Conservation (phyloP, 257 asterid genomes). For the Solanum virginianum region DNA sequence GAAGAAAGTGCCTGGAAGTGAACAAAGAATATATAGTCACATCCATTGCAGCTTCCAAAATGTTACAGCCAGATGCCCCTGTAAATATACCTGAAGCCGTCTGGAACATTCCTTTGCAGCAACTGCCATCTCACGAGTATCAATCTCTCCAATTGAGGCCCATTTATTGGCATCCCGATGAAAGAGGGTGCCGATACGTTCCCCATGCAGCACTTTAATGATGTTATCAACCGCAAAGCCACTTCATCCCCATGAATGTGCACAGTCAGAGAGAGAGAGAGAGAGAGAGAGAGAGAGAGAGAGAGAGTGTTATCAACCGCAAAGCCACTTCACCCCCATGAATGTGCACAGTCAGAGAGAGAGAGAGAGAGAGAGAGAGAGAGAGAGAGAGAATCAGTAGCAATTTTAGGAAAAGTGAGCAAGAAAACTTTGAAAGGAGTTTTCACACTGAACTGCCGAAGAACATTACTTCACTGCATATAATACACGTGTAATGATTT, state of each 20-base stretch:
- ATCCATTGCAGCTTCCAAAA: background rate
- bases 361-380: too few relatives aligned
- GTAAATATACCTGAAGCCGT: conserved; percentile 42
- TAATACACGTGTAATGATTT: background rate
- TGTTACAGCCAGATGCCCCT: background rate
- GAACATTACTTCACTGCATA: background rate
- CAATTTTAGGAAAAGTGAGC: background rate
- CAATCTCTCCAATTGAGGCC: conserved; percentile 31
- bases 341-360: too few relatives aligned
- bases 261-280: conserved; percentile 2
- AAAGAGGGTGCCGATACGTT: conserved; percentile 65
- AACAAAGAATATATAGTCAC: background rate
- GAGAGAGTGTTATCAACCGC: too few relatives aligned
- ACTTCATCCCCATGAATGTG: conserved; percentile 18
- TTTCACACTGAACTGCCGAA: background rate
- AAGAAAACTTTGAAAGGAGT: background rate
- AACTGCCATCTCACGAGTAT: conserved; percentile 55
- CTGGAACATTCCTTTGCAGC: conserved; percentile 71
- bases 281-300: background rate
- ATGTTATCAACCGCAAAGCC: conserved; percentile 55
- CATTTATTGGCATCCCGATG: conserved; percentile 61
- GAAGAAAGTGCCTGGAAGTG: conserved; percentile 45
- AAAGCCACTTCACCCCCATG: too few relatives aligned
- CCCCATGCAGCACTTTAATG: conserved; percentile 51
- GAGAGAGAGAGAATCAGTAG: background rate